phyloP scores from a whole-genome alignment of 352 stramenopile genomes.

The Nothophytophthora sp. region DNA sequence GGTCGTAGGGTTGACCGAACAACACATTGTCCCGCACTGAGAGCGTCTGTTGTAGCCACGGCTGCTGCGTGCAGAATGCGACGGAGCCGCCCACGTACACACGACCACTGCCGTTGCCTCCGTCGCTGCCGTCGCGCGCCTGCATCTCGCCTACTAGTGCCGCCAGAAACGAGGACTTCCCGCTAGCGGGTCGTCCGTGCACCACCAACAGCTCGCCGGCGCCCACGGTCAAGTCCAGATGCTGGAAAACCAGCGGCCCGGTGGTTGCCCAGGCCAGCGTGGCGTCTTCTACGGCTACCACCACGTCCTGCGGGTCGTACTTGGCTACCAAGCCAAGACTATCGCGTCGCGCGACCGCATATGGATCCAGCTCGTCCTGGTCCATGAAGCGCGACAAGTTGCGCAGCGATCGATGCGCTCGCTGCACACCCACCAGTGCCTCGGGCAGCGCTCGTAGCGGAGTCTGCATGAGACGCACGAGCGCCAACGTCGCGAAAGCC shows the following conservation, averaged over 20 bases:
- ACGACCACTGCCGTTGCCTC: slow-evolving; percentile 6
- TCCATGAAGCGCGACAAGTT: slow-evolving; percentile 90
- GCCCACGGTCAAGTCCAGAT: slow-evolving; percentile 82
- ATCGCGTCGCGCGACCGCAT: slow-evolving; percentile 48
- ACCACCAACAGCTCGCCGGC: slow-evolving; percentile 93
- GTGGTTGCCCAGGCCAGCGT: slow-evolving; percentile 61
- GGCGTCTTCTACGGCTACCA: slow-evolving; percentile 60
- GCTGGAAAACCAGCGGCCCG: slow-evolving; percentile 52
- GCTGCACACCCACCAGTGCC: slow-evolving; percentile 71
- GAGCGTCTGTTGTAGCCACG: slow-evolving; percentile 90
- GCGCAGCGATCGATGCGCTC: slow-evolving; percentile 77
- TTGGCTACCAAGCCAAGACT: slow-evolving; percentile 44
- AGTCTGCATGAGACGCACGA: slow-evolving; percentile 85
- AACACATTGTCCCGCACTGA: slow-evolving; percentile 91
- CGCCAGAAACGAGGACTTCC: slow-evolving; percentile 95
- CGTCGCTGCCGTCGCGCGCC: slow-evolving; percentile 36
- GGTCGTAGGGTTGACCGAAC: slow-evolving; percentile 84
- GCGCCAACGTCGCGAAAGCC: slow-evolving; percentile 62
- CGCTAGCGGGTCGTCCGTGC: slow-evolving; percentile 92
- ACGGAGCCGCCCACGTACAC: slow-evolving; percentile 72
- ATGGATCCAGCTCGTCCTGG: slow-evolving; percentile 65
- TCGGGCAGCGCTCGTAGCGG: slow-evolving; percentile 62
- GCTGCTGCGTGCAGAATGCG: slow-evolving; percentile 89
- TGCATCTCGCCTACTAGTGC: slow-evolving; percentile 97
- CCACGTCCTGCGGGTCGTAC: slow-evolving; percentile 59